Evolutionary conservation across 2,329 filamentous ascomycete genomes (phyloP).

Genomic region (Chrysoporthe cubensis): DNA sequence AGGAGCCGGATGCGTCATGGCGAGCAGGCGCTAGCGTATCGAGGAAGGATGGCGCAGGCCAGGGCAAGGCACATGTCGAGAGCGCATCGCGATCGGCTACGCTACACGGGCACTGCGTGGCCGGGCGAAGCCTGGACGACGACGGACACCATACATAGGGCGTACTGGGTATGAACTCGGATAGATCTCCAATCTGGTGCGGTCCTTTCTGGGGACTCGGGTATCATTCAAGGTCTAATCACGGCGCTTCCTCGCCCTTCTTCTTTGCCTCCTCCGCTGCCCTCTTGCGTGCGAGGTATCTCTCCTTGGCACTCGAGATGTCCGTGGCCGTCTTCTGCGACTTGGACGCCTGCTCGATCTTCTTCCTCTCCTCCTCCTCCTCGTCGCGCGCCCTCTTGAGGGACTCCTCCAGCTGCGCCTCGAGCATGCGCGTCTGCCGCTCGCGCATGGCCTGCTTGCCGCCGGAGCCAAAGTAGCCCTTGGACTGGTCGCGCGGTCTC

Average conservation of each 20-base stretch:
- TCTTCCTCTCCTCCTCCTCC: constrained; percentile 65
- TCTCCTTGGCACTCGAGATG: constrained; percentile 76
- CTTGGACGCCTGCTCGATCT: constrained; percentile 69
- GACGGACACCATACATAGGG: neutral
- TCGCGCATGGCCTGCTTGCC: constrained; percentile 72
- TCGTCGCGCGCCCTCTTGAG: constrained; percentile 73
- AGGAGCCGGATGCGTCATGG: neutral
- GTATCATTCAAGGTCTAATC: constrained; percentile 16
- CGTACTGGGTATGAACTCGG: neutral
- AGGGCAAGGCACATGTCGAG: neutral
- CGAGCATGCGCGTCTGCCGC: constrained; percentile 78
- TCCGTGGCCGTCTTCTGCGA: constrained; percentile 77
- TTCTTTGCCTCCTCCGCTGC: constrained; percentile 73
- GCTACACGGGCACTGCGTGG: neutral
- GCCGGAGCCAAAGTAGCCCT: constrained; percentile 49
- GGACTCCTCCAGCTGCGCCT: constrained; percentile 73
- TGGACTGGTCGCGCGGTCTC: constrained; percentile 35
- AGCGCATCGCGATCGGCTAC: neutral
- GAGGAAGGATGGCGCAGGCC: neutral
- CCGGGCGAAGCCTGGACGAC: neutral
- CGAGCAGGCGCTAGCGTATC: neutral
- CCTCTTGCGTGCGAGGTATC: constrained; percentile 77
- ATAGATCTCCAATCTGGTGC: constrained; percentile 9
- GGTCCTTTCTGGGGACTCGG: constrained; percentile 11
- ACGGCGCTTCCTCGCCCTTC: constrained; percentile 42